Evolutionary conservation across 148 eudicot genomes (phyloP).

Genomic region (Oxyria digyna): DNA sequence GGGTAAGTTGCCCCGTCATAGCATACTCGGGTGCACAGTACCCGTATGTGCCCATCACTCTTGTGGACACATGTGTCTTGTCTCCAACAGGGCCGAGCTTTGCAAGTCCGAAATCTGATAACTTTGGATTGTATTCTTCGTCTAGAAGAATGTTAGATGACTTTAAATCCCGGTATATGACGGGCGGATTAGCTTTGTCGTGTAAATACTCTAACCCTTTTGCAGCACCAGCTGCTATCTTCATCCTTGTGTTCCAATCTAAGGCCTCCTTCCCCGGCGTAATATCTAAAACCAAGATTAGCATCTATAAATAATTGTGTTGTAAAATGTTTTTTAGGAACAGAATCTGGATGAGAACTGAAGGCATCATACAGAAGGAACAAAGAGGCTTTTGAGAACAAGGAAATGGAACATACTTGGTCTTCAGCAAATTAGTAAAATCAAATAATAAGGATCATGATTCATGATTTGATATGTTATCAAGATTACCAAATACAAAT

Average conservation of each 20-base stretch:
- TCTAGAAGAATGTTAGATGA: conserved; percentile 97
- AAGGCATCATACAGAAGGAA: too few species aligned
- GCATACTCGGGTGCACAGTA: conserved; percentile 99
- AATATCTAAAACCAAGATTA: conserved; percentile 35
- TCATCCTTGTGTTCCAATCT: conserved; percentile 98
- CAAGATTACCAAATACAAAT: too few species aligned
- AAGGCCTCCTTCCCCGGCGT: conserved; percentile 79
- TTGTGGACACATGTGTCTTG: conserved; percentile 93
- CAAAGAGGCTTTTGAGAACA: too few species aligned
- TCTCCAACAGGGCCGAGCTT: conserved; percentile 97
- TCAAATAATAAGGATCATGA: too few species aligned
- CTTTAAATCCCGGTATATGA: conserved; percentile 88
- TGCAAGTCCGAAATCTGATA: conserved; percentile 96
- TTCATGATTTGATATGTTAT: too few species aligned
- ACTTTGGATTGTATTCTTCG: conserved; percentile 77
- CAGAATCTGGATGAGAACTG: too few species aligned
- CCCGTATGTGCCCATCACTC: conserved; percentile 99
- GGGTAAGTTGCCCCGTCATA: conserved; percentile 97
- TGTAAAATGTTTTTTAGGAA: background rate
- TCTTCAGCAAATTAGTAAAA: too few species aligned
- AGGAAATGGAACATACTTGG: too few species aligned
- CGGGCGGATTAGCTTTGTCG: conserved; percentile 97
- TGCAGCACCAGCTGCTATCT: conserved; percentile 99
- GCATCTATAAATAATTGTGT: background rate
- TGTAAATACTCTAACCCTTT: conserved; percentile 93